A percentile compares a stretch with the other conserved stretches of the same genome.
phyloP scores from a whole-genome alignment of 148 eudicot species.

The Arbutus unedo region DNA sequence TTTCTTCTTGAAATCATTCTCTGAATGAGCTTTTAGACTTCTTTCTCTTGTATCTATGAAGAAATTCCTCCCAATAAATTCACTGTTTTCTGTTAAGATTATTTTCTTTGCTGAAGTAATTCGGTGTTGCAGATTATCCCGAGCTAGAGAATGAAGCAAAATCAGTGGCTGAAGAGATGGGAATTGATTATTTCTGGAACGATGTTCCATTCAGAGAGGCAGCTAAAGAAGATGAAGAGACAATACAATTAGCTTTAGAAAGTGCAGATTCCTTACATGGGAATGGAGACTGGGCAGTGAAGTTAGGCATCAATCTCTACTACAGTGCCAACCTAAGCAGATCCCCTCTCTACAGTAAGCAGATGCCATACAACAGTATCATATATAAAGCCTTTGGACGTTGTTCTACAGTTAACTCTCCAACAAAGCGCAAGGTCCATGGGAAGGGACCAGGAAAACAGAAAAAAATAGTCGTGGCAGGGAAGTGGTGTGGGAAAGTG shows the following conservation, averaged over 20 bases:
- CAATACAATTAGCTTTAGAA: slow-evolving; percentile 60
- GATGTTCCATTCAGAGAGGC: slow-evolving; percentile 58
- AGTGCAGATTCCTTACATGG: slow-evolving; percentile 76
- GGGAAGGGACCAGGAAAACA: slow-evolving; percentile 55
- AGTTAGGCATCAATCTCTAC: slow-evolving; percentile 81
- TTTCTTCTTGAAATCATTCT: not conserved
- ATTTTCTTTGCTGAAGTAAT: not conserved
- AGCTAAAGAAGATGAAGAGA: slow-evolving; percentile 59
- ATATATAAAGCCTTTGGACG: slow-evolving; percentile 84
- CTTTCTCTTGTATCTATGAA: not conserved
- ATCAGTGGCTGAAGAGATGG: slow-evolving; percentile 70
- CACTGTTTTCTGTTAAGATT: not conserved
- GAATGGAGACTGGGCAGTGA: slow-evolving; percentile 92
- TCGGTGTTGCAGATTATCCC: slow-evolving; percentile 65
- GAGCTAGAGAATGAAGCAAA: slow-evolving; percentile 77
- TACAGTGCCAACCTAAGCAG: slow-evolving; percentile 88
- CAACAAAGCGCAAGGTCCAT: slow-evolving; percentile 22
- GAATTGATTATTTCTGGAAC: slow-evolving; percentile 51
- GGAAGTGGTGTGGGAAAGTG: slow-evolving; percentile 98
- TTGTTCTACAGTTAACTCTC: slow-evolving; percentile 35
- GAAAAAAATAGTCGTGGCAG: slow-evolving; percentile 70
- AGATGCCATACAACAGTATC: slow-evolving; percentile 83
- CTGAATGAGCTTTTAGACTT: not conserved
- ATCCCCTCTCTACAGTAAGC: slow-evolving; percentile 89
- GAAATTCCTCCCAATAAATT: not conserved